Conservation (phyloP, 1,284 basidiomycete genomes). For the Sporisorium exsertum region DNA sequence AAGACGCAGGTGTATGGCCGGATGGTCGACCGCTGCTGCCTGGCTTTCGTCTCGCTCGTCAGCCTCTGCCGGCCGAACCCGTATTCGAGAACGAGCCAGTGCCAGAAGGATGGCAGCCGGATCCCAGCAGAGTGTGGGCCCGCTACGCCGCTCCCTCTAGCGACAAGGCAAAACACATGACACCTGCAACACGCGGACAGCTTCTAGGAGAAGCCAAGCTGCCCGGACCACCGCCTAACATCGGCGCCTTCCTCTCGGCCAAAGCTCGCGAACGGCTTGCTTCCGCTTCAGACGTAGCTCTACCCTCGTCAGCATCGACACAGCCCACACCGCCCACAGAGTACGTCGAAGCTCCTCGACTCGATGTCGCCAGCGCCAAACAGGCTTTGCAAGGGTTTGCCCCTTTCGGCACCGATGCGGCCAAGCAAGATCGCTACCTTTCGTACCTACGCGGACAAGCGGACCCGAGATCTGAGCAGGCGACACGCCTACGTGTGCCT, state of each 20-base stretch:
- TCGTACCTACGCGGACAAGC: conserved; percentile 83
- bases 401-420: conserved; percentile 82
- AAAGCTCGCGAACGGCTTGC: conserved; percentile 88
- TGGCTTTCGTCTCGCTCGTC: conserved; percentile 80
- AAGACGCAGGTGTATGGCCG: conserved; percentile 71
- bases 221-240: conserved; percentile 78
- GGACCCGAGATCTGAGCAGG: conserved; percentile 67
- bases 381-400: conserved; percentile 89
- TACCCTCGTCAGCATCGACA: conserved; percentile 29
- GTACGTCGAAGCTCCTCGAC: conserved; percentile 74
- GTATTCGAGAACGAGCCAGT: conserved; percentile 81
- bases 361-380: conserved; percentile 82
- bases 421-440: conserved; percentile 86
- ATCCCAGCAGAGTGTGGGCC: conserved; percentile 82
- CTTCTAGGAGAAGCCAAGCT: conserved; percentile 84
- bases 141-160: conserved; percentile 14
- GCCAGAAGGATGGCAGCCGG: conserved; percentile 83
- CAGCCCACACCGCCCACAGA: conserved; percentile 21
- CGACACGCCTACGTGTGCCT: conserved; percentile 72
- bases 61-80: conserved; percentile 78
- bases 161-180: conserved; percentile 29
- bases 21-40: conserved; percentile 80
- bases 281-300: conserved; percentile 72
- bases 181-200: conserved; percentile 78
- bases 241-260: conserved; percentile 91